These are phyloP conservation scores for Talaromyces sp. DNA, from an alignment of 2,329 filamentous ascomycete species.

Conservation along the genomic window DNA sequence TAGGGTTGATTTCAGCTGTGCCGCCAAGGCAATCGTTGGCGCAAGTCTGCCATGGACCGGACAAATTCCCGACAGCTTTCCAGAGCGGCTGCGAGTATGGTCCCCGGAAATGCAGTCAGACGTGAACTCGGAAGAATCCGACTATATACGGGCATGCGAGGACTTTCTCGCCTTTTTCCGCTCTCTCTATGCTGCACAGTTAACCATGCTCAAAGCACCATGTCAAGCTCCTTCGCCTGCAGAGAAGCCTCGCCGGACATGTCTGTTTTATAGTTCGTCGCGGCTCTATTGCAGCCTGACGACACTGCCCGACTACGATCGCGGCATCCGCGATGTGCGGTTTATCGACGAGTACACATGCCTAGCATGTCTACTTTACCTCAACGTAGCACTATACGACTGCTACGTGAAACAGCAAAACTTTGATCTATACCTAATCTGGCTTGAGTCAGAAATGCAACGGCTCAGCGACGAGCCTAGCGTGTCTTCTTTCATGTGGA, in stretches of 20 bases:
- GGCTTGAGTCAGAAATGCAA: slow-evolving; percentile 22
- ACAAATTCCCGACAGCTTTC: slow-evolving; percentile 17
- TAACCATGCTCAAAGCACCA: slow-evolving; percentile 15
- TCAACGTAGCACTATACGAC: slow-evolving; percentile 24
- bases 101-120: slow-evolving; percentile 18
- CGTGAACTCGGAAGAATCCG: slow-evolving; percentile 15
- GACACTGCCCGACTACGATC: slow-evolving; percentile 26
- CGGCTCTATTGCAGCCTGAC: slow-evolving; percentile 24
- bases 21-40: slow-evolving; percentile 24
- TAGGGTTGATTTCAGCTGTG: slow-evolving; percentile 29
- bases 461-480: slow-evolving; percentile 22
- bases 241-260: slow-evolving; percentile 6
- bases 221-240: slow-evolving; percentile 7
- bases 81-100: slow-evolving; percentile 20
- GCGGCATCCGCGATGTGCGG: slow-evolving; percentile 26
- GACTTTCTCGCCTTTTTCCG: slow-evolving; percentile 28
- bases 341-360: slow-evolving; percentile 30
- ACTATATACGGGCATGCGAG: slow-evolving; percentile 23
- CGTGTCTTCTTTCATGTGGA: slow-evolving; percentile 26
- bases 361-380: slow-evolving; percentile 27
- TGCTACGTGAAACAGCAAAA: slow-evolving; percentile 20
- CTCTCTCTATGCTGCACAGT: slow-evolving; percentile 21
- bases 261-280: slow-evolving; percentile 19
- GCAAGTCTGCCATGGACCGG: slow-evolving; percentile 27
- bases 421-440: slow-evolving; percentile 24